A percentile compares a stretch with the other conserved stretches of the same genome.
Evolutionary conservation across 2,329 filamentous ascomycete genomes (phyloP).

Genomic region (Lizonia empirigonia): DNA sequence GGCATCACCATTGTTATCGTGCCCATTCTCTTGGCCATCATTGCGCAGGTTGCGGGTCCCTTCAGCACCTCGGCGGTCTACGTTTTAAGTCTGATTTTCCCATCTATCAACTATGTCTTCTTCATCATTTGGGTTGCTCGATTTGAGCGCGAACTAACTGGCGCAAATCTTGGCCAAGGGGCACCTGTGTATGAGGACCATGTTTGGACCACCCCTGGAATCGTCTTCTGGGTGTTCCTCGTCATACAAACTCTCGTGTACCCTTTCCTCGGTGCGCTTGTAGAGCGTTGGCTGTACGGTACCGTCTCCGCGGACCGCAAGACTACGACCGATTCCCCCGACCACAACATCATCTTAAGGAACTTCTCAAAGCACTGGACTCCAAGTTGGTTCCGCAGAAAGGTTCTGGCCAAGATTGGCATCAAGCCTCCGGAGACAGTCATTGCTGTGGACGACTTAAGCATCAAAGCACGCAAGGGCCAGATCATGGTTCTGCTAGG

Average conservation of each 20-base stretch:
- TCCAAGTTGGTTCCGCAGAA: slow-evolving; percentile 65
- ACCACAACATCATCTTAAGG: slow-evolving; percentile 69
- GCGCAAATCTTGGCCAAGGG: slow-evolving; percentile 65
- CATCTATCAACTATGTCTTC: slow-evolving; percentile 86
- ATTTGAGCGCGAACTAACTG: slow-evolving; percentile 68
- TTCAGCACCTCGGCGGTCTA: slow-evolving; percentile 68
- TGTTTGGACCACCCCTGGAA: slow-evolving; percentile 70
- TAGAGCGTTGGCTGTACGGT: slow-evolving; percentile 78
- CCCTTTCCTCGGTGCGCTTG: slow-evolving; percentile 72
- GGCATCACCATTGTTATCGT: slow-evolving; percentile 78
- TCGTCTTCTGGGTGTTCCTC: slow-evolving; percentile 78
- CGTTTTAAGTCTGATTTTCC: slow-evolving; percentile 76
- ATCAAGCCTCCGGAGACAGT: slow-evolving; percentile 66
- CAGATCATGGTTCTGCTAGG: slow-evolving; percentile 87
- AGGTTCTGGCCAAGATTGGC: slow-evolving; percentile 54
- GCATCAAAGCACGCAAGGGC: slow-evolving; percentile 72
- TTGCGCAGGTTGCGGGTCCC: slow-evolving; percentile 75
- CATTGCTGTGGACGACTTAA: slow-evolving; percentile 77
- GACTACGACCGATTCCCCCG: slow-evolving; percentile 44
- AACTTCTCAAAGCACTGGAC: slow-evolving; percentile 79
- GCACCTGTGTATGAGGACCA: slow-evolving; percentile 58
- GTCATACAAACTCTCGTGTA: slow-evolving; percentile 79
- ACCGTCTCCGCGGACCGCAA: slow-evolving; percentile 65
- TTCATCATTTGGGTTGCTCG: slow-evolving; percentile 79
- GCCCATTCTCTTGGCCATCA: slow-evolving; percentile 76